These are phyloP conservation scores for Imleria badia DNA, from an alignment of 768 basidiomycete species.

Conservation along the genomic window DNA sequence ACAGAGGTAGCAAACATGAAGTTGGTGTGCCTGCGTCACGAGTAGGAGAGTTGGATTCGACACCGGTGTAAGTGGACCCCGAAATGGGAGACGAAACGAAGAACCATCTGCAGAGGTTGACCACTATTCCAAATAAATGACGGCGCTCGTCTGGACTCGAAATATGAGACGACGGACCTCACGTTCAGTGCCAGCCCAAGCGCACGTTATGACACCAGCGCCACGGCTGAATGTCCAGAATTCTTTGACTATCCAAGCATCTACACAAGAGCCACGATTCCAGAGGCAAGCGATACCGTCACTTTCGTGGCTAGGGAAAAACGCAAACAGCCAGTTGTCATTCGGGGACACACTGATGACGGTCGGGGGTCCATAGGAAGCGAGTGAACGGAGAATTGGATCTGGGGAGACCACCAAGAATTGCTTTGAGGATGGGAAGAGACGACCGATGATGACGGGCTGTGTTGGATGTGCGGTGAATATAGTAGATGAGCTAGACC, in stretches of 20 bases:
- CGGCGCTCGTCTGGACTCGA: background rate
- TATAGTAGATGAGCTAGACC: constrained; percentile 69
- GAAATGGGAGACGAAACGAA: constrained; percentile 53
- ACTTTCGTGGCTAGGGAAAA: constrained; percentile 58
- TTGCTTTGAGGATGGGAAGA: constrained; percentile 69
- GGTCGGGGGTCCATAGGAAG: constrained; percentile 59
- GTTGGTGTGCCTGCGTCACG: constrained; percentile 61
- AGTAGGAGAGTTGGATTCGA: constrained; percentile 57
- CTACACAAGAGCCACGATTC: constrained; percentile 56
- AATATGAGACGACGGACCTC: constrained; percentile 43
- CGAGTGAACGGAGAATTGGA: constrained; percentile 44
- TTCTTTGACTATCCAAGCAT: constrained; percentile 60
- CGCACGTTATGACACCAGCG: constrained; percentile 58
- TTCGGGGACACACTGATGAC: constrained; percentile 58
- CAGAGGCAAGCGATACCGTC: constrained; percentile 69
- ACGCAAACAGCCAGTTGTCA: constrained; percentile 71
- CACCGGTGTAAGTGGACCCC: constrained; percentile 56
- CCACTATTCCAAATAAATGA: constrained; percentile 48
- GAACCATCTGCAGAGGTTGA: constrained; percentile 41
- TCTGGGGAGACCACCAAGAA: constrained; percentile 57
- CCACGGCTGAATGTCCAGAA: constrained; percentile 52
- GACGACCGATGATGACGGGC: constrained; percentile 57
- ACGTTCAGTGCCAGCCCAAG: constrained; percentile 60
- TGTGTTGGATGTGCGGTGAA: constrained; percentile 66
- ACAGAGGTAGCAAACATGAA: constrained; percentile 55